These are phyloP conservation scores for Polytrichum formosum DNA, from an alignment of 225 moss, liverwort and hornwort species.

Conservation along the genomic window DNA sequence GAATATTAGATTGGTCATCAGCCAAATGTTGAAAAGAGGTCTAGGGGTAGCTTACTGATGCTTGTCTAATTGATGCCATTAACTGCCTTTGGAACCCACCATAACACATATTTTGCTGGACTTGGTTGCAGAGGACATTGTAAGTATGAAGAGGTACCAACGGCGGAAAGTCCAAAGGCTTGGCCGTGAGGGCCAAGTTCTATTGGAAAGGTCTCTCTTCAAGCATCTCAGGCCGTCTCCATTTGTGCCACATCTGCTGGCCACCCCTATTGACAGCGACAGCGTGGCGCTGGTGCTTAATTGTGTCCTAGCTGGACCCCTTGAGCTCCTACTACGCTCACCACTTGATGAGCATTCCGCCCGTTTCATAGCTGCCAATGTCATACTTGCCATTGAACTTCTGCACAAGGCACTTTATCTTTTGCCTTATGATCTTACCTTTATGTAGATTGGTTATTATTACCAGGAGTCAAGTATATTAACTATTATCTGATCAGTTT, in stretches of 20 bases:
- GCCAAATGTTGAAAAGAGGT: no score
- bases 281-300: slow-evolving; percentile 57
- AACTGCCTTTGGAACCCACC: no score
- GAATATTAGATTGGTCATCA: no score
- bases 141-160: slow-evolving; percentile 66
- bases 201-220: slow-evolving; percentile 48
- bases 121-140: slow-evolving; percentile 39
- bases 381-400: slow-evolving; percentile 54
- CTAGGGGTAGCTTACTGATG: no score
- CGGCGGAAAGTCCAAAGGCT: slow-evolving; percentile 61
- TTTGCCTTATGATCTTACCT: not conserved
- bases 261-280: slow-evolving; percentile 56
- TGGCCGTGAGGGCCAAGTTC: slow-evolving; percentile 52
- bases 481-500: no score
- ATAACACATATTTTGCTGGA: not conserved
- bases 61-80: no score
- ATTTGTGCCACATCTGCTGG: slow-evolving; percentile 58
- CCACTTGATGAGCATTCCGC: slow-evolving; percentile 50
- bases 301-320: slow-evolving; percentile 51
- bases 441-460: no score
- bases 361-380: slow-evolving; percentile 39
- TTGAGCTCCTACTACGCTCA: slow-evolving; percentile 51
- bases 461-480: no score
- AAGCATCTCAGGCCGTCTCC: slow-evolving; percentile 55
- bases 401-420: slow-evolving; percentile 40